phyloP scores from a whole-genome alignment of 2,329 filamentous ascomycete species.

The Amauroascus verrucosus region DNA sequence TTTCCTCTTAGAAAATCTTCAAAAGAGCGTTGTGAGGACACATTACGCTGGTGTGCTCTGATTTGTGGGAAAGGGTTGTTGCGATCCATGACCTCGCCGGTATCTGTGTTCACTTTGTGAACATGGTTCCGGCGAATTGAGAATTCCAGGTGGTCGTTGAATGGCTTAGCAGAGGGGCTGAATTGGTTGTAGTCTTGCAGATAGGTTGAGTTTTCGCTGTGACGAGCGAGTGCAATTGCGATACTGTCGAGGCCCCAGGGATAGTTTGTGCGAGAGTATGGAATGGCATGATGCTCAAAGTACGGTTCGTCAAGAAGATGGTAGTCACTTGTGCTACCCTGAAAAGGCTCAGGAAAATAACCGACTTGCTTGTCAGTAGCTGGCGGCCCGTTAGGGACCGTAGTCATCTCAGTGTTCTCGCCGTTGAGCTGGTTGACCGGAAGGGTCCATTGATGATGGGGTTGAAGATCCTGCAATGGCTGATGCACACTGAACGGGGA shows the following conservation, averaged over 20 bases:
- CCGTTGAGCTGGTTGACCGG: neutral
- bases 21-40: conserved; percentile 13
- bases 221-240: neutral
- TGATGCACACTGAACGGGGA: neutral
- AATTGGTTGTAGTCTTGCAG: neutral
- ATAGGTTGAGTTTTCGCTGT: neutral
- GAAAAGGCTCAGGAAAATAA: neutral
- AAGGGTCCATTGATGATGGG: neutral
- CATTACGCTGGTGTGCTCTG: neutral
- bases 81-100: conserved; percentile 12
- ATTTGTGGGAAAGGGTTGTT: conserved; percentile 15
- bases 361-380: neutral
- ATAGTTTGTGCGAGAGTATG: neutral
- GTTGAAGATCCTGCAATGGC: neutral
- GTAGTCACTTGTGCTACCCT: neutral
- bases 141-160: conserved; percentile 9
- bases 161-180: neutral
- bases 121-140: conserved; percentile 13
- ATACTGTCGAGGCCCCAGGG: neutral
- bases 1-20: conserved; percentile 13
- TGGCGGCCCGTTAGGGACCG: neutral
- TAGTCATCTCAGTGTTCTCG: neutral
- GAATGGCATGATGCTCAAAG: neutral
- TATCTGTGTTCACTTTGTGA: conserved; percentile 15
- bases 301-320: neutral